Percentiles rank a stretch among this genome's conserved stretches.
Conservation (phyloP, 1,139 yeast genomes). For the Saccharomyces pastorianus region DNA sequence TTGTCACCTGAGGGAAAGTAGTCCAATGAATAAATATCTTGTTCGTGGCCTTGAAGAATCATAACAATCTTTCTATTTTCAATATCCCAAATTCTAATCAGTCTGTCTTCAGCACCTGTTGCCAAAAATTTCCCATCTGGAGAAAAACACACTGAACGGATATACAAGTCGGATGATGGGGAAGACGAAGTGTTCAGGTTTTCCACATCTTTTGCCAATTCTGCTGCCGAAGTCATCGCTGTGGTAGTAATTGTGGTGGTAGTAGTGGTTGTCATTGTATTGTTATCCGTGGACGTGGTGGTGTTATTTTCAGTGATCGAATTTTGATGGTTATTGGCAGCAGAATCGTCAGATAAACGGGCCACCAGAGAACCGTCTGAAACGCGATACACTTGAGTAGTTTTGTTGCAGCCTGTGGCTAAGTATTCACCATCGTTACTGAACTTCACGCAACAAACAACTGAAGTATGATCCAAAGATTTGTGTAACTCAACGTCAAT, state of each 20-base stretch:
- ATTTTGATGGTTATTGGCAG: slow-evolving; percentile 15
- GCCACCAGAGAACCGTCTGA: slow-evolving; percentile 88
- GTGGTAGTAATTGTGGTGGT: not conserved
- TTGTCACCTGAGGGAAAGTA: slow-evolving; percentile 93
- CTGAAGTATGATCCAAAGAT: slow-evolving; percentile 85
- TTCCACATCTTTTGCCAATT: not conserved
- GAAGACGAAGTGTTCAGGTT: slow-evolving; percentile 5
- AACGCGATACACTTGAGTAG: slow-evolving; percentile 90
- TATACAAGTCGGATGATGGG: slow-evolving; percentile 63
- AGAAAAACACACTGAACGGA: slow-evolving; percentile 90
- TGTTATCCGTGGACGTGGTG: not conserved
- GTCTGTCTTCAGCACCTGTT: slow-evolving; percentile 96
- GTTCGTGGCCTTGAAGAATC: slow-evolving; percentile 91
- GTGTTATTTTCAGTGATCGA: not conserved
- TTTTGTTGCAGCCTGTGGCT: slow-evolving; percentile 95
- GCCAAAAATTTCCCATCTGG: slow-evolving; percentile 95
- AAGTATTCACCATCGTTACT: slow-evolving; percentile 85
- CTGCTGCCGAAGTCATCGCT: not conserved
- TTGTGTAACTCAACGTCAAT: slow-evolving; percentile 85
- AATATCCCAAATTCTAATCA: slow-evolving; percentile 95
- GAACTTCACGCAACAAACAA: slow-evolving; percentile 93
- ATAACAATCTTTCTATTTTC: slow-evolving; percentile 78
- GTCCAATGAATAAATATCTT: slow-evolving; percentile 92
- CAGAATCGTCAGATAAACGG: slow-evolving; percentile 73
- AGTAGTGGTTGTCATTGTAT: not conserved